These are phyloP conservation scores for Monosporascus cannonballus DNA, from an alignment of 2,329 filamentous ascomycete genomes.

Conservation along the genomic window DNA sequence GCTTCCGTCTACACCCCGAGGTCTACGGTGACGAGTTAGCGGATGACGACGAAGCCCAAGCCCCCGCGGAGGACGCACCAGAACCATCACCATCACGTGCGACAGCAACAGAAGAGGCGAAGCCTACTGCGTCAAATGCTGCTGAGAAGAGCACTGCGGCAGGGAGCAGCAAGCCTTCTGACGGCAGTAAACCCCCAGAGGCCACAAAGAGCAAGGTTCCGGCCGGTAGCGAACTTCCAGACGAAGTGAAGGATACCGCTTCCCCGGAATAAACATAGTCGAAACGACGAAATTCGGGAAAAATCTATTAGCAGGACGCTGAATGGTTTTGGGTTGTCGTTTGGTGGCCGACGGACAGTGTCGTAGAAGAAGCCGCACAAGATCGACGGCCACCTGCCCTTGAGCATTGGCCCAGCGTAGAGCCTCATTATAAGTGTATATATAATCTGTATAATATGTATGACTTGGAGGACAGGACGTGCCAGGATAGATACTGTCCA, in stretches of 20 bases:
- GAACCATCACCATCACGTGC: background rate
- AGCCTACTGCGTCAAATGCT: background rate
- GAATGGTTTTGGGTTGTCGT: background rate
- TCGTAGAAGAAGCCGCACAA: background rate
- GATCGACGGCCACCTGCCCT: background rate
- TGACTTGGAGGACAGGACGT: background rate
- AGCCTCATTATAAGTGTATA: background rate
- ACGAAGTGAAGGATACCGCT: background rate
- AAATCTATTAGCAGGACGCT: background rate
- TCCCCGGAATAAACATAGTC: background rate
- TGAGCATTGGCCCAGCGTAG: background rate
- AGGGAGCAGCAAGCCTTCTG: background rate
- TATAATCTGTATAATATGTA: background rate
- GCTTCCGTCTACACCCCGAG: conserved; percentile 88
- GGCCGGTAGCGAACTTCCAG: background rate
- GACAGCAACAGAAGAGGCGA: background rate
- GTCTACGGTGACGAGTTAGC: conserved; percentile 86
- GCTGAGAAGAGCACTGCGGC: background rate
- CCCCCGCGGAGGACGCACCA: background rate
- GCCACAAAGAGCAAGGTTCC: background rate
- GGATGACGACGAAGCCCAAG: conserved; percentile 53
- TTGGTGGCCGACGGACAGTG: background rate
- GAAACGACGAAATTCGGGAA: background rate
- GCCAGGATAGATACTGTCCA: background rate
- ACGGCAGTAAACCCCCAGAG: background rate